A percentile compares a stretch with the other conserved stretches of the same genome.
phyloP scores from a whole-genome alignment of 2,329 filamentous ascomycete species.

The Aspergillus fischeri region DNA sequence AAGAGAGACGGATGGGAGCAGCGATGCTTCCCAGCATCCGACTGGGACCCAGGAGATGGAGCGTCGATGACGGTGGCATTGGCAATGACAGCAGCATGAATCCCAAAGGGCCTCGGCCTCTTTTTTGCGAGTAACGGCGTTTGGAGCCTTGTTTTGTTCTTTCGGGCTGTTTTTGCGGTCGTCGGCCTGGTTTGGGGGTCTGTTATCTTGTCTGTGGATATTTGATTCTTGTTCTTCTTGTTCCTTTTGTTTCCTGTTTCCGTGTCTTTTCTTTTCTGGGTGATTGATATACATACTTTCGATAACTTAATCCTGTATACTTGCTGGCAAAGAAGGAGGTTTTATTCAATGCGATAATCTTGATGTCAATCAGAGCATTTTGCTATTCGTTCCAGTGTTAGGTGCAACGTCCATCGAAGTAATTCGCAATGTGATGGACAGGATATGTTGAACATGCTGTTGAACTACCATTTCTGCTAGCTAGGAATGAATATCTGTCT shows the following conservation, averaged over 20 bases:
- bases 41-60: not conserved
- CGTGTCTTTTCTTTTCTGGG: not conserved
- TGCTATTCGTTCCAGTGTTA: too few relatives aligned
- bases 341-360: not conserved
- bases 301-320: not conserved
- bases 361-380: not conserved
- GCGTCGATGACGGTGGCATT: not conserved
- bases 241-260: not conserved
- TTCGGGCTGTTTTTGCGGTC: constrained; percentile 11
- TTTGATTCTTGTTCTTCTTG: not conserved
- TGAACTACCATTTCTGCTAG: too few relatives aligned
- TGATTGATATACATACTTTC: not conserved
- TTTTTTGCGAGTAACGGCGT: constrained; percentile 21
- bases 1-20: constrained; percentile 1
- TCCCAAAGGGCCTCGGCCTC: constrained; percentile 12
- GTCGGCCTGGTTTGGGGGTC: not conserved
- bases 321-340: not conserved
- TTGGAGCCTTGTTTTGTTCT: constrained; percentile 13
- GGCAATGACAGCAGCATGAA: not conserved
- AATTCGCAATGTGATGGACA: not conserved
- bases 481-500: too few relatives aligned
- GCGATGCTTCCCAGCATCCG: constrained; percentile 1
- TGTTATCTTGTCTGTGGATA: not conserved
- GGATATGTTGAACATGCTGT: too few relatives aligned
- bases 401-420: not conserved